phyloP scores from a whole-genome alignment of 495 filamentous ascomycete species.

The Aspergillus nidulans region DNA sequence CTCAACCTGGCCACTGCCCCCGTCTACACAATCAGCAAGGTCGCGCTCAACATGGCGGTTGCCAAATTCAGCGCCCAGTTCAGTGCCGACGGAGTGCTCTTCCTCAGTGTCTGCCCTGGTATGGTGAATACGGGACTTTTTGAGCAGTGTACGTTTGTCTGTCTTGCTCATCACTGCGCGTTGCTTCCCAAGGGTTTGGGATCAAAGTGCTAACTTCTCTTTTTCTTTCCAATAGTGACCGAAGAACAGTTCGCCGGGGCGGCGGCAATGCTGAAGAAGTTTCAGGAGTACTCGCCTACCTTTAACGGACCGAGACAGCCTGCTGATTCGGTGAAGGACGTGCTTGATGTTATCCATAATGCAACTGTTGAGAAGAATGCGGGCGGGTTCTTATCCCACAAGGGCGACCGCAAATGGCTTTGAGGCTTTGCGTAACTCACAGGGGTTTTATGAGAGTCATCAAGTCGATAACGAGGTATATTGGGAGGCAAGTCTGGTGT shows the following conservation, averaged over 20 bases:
- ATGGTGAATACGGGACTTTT: slow-evolving; percentile 36
- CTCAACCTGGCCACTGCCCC: slow-evolving; percentile 20
- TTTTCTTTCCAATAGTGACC: no score
- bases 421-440: no score
- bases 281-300: slow-evolving; percentile 42
- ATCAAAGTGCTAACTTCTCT: no score
- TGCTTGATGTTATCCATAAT: slow-evolving; percentile 40
- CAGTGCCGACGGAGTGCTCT: slow-evolving; percentile 47
- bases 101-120: slow-evolving; percentile 47
- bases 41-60: slow-evolving; percentile 39
- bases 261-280: slow-evolving; percentile 24
- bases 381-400: slow-evolving; percentile 52
- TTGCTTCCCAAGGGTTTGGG: no score
- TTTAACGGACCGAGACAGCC: slow-evolving; percentile 44
- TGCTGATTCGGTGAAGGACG: slow-evolving; percentile 36
- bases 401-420: no score
- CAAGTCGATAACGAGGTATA: no score
- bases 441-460: no score
- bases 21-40: slow-evolving; percentile 40
- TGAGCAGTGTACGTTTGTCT: slow-evolving; percentile 9
- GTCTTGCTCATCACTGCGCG: background rate
- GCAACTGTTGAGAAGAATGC: slow-evolving; percentile 46
- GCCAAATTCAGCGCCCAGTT: slow-evolving; percentile 50
- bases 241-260: slow-evolving; percentile 30
- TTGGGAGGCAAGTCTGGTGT: no score